A percentile compares a stretch with the other conserved stretches of the same genome.
Evolutionary conservation across 257 asterid genomes (phyloP).

Genomic region (Solanum ossicruentum): DNA sequence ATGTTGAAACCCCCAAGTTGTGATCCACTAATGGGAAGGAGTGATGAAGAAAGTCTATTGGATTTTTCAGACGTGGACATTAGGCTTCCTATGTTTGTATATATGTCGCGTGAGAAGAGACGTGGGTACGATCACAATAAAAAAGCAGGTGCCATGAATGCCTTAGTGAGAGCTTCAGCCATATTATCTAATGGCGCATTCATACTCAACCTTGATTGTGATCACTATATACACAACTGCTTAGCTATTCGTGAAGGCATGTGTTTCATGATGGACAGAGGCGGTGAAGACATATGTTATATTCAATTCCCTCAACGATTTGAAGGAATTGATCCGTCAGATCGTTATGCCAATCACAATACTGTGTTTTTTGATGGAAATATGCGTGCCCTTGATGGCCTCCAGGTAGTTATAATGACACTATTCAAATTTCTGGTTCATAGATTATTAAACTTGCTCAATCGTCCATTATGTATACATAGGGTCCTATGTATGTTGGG

Average conservation of each 20-base stretch:
- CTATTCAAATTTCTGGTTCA: background rate
- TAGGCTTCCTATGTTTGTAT: constrained; percentile 30
- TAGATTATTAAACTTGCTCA: background rate
- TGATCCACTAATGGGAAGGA: constrained; percentile 19
- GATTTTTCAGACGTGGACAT: constrained; percentile 25
- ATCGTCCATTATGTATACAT: background rate
- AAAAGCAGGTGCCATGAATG: constrained; percentile 37
- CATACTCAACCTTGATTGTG: constrained; percentile 32
- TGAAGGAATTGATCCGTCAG: constrained; percentile 38
- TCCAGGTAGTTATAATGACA: constrained; percentile 8
- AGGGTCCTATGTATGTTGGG: constrained; percentile 37
- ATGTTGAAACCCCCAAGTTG: constrained; percentile 30
- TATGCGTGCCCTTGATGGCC: constrained; percentile 36
- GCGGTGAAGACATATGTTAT: constrained; percentile 32
- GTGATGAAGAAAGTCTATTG: constrained; percentile 1
- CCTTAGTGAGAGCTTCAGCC: constrained; percentile 27
- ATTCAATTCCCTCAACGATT: constrained; percentile 35
- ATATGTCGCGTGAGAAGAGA: constrained; percentile 30
- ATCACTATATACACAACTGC: constrained; percentile 21
- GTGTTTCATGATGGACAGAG: constrained; percentile 41
- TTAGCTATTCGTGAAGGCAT: constrained; percentile 30
- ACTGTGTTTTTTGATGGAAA: constrained; percentile 31
- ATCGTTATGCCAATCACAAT: constrained; percentile 33
- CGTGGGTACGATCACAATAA: constrained; percentile 32
- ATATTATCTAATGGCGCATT: constrained; percentile 28